Conservation (phyloP, 2,329 filamentous ascomycete genomes). For the Eutypa lata region DNA sequence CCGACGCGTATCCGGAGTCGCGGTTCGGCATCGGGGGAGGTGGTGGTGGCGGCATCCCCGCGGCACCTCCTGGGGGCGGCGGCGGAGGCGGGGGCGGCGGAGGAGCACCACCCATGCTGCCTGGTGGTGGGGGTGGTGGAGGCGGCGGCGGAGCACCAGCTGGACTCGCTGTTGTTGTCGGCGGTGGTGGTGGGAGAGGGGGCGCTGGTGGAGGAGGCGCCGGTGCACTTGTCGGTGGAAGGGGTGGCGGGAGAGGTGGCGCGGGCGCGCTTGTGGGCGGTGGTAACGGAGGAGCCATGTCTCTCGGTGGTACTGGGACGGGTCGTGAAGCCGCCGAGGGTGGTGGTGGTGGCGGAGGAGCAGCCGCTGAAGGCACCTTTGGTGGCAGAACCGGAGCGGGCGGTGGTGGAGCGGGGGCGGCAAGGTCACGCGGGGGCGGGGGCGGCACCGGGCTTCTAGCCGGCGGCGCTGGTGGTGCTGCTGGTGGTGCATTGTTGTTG, state of each 20-base stretch:
- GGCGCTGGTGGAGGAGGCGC: slow-evolving; percentile 6
- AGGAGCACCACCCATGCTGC: slow-evolving; percentile 7
- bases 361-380: slow-evolving; percentile 37
- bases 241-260: slow-evolving; percentile 20
- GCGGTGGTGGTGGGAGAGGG: slow-evolving; percentile 1
- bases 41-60: slow-evolving; percentile 25
- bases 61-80: slow-evolving; percentile 31
- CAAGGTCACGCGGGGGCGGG: slow-evolving; percentile 55
- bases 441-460: slow-evolving; percentile 69
- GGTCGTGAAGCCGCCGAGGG: slow-evolving; percentile 45
- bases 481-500: slow-evolving; percentile 32
- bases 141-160: slow-evolving; percentile 13
- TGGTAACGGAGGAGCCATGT: slow-evolving; percentile 33
- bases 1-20: slow-evolving; percentile 56
- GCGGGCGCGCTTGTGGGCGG: slow-evolving; percentile 20
- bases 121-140: slow-evolving; percentile 10
- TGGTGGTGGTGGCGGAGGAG: slow-evolving; percentile 52
- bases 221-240: slow-evolving; percentile 3
- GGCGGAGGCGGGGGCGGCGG: slow-evolving; percentile 32
- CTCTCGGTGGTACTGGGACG: slow-evolving; percentile 50
- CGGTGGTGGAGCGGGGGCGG: slow-evolving; percentile 33
- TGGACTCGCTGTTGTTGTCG: slow-evolving; percentile 4
- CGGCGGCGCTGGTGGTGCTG: slow-evolving; percentile 72
- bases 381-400: slow-evolving; percentile 34
- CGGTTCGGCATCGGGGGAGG: slow-evolving; percentile 46